These are phyloP conservation scores for Umbellularia californica DNA, from an alignment of 164 flowering plant species.

Conservation along the genomic window DNA sequence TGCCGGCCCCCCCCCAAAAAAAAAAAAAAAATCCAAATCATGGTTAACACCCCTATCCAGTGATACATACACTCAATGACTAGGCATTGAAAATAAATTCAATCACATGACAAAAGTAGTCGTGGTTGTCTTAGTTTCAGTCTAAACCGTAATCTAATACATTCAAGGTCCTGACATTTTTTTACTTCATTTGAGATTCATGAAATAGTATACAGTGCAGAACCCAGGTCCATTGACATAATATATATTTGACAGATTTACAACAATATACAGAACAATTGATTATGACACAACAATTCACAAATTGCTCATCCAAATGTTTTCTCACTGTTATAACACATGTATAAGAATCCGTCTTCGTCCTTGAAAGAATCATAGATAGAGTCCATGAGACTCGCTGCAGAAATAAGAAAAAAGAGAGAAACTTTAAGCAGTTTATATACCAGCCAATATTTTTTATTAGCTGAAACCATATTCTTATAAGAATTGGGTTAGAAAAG, in stretches of 20 bases:
- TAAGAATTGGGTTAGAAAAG: too few species aligned
- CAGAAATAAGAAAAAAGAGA: slow-evolving; percentile 6
- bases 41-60: too few species aligned
- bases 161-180: not conserved
- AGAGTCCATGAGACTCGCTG: slow-evolving; percentile 65
- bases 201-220: not conserved
- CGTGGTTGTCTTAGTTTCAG: too few species aligned
- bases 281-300: not conserved
- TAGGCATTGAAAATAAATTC: too few species aligned
- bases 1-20: too few species aligned
- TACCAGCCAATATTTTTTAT: too few species aligned
- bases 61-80: too few species aligned
- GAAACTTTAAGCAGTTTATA: too few species aligned
- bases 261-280: not conserved
- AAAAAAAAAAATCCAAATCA: too few species aligned
- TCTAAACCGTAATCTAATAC: not conserved
- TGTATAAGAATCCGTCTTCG: slow-evolving; percentile 79
- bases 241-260: not conserved
- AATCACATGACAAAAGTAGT: too few species aligned
- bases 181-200: not conserved
- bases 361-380: slow-evolving; percentile 70
- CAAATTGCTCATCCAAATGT: slow-evolving; percentile 51
- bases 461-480: too few species aligned
- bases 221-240: not conserved
- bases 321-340: slow-evolving; percentile 92